phyloP scores from a whole-genome alignment of 495 filamentous ascomycete species.

The Cenococcum geophilum region DNA sequence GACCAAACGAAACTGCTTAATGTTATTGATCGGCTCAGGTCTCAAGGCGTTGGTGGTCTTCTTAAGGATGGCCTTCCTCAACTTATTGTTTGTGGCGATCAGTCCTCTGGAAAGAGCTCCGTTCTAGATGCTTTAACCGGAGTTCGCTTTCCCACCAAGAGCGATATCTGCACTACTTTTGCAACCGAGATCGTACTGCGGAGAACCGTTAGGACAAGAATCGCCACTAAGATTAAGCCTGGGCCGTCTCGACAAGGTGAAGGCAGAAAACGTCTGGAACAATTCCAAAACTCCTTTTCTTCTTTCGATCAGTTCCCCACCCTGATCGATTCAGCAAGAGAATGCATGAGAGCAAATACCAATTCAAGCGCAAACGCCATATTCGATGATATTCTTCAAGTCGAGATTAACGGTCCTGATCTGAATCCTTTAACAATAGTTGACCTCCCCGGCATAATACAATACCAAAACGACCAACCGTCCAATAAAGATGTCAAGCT shows the following conservation, averaged over 20 bases:
- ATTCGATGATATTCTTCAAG: conserved; percentile 18
- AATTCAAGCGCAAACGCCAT: conserved; percentile 7
- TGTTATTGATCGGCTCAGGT: conserved; percentile 17
- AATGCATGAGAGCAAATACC: conserved; percentile 8
- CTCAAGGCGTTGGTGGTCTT: conserved; percentile 16
- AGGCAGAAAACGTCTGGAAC: conserved; percentile 8
- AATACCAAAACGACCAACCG: not conserved
- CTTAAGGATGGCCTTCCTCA: conserved; percentile 18
- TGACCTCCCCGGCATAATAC: conserved; percentile 24
- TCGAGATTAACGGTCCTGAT: conserved; percentile 17
- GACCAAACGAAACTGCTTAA: conserved; percentile 12
- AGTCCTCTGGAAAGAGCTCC: conserved; percentile 22
- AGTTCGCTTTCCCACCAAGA: conserved; percentile 21
- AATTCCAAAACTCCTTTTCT: conserved; percentile 13
- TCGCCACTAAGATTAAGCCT: conserved; percentile 17
- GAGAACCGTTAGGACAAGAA: conserved; percentile 1
- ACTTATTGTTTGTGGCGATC: conserved; percentile 25
- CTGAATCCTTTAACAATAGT: conserved; percentile 20
- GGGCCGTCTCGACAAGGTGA: conserved; percentile 8
- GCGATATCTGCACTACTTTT: conserved; percentile 19
- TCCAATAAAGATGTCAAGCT: conserved; percentile 6
- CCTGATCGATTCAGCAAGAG: conserved; percentile 13
- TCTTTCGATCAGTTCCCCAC: conserved; percentile 15
- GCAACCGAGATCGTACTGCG: conserved; percentile 18
- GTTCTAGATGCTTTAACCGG: conserved; percentile 20